Evolutionary conservation across 352 stramenopile genomes (phyloP), one percentile per base, ranked within the genome.

Genomic region (Phytophthora agathidicida): DNA sequence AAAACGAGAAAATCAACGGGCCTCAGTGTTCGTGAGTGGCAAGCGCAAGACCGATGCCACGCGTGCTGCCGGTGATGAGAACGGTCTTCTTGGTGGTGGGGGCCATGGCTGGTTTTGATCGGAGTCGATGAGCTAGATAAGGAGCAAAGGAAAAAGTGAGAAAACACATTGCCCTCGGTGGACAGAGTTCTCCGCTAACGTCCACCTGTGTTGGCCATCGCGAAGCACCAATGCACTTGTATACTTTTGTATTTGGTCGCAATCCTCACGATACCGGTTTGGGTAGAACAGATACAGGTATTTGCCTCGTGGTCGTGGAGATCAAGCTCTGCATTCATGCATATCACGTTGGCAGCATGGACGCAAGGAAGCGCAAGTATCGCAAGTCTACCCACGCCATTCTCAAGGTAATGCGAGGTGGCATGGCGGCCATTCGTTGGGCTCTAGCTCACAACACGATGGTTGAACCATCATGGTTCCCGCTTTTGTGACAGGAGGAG

Each of bases 21-120:
- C 41, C 5, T 67, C 37, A 39, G 64, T 66, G 60, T 74, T 80
- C n/a, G 53, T 73, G 49, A 30, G 76, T 61, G 20, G 56, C 73
- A 17, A 86, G 47, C 7, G 60, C 57, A 22, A 83, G 55, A 2
- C 75, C 70, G 48, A 86, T 69, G 44, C 75, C 75, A 17, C 67
- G 71, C 27, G 52, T 77, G 30, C 55, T 69, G 42, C 75, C 75
- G 1, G 70, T 86, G 47, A 85, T 67, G 10, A 82, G 56, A 16
- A 83, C 71, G 1, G 60, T 78, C 50, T 80, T 79, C 31, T 48
- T 71, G 43, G 30, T 47, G 24, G 30, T 27, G n/a, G n/a, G n/a
- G 7, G 43, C 0, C 50, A 68, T 66, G 3, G 20, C n/a, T n/a
- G n/a, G n/a, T n/a, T n/a, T n/a, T n/a, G n/a, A n/a, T 32, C 9